Base-by-base conservation (phyloP, 495 filamentous ascomycete species). In the Ascodesmis nigricans region DNA sequence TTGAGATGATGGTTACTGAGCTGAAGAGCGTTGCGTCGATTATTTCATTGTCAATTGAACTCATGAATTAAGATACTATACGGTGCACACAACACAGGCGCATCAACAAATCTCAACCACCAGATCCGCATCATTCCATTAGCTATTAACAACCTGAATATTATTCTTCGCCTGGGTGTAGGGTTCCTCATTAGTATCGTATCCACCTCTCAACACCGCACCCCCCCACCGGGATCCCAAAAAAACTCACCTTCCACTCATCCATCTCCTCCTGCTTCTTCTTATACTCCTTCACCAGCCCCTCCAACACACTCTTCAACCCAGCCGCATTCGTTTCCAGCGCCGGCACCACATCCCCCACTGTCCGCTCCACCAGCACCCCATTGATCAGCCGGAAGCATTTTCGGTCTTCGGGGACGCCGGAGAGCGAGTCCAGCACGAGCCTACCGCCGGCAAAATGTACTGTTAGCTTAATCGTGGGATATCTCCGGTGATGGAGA, bases 321-420 rank as follows among this genome's bases (percentile, higher is more conserved):
- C 87, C 84, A 40, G 93, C 87, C 18, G 77, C 74, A 56, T 93
- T 95, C n/a, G 80, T 92, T 57, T 77, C 72, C 32, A 97, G 63
- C 17, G 79, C 75, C 6, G 87, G 87, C 24, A 91, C 62, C 23
- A 95, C 78, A 55, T 95, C 83, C 54, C 75, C 61, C 41, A 97
- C 78, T 29, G 87, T 91, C 45, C 84, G 66, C 60, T 97, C 90
- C 40, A 87, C 78, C 34, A 97, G 56, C 9, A 95, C 84, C 35
- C 87, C 90, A 54, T 95, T 93, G 53, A 97, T 83, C 75, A 97
- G 77, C 45, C 87, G 83, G 58, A 95, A 97, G 58, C 84, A 95
- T 63, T 91, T 95, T 40, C 87, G 80, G 36, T 90, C 78, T 39
- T 63, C 60, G 16, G 78, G 63, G 15, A 93, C 71, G 23, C 81